Evolutionary conservation across 495 filamentous ascomycete species (phyloP), one percentile per base, ranked within the genome.

Genomic region (Immersiella caudata): DNA sequence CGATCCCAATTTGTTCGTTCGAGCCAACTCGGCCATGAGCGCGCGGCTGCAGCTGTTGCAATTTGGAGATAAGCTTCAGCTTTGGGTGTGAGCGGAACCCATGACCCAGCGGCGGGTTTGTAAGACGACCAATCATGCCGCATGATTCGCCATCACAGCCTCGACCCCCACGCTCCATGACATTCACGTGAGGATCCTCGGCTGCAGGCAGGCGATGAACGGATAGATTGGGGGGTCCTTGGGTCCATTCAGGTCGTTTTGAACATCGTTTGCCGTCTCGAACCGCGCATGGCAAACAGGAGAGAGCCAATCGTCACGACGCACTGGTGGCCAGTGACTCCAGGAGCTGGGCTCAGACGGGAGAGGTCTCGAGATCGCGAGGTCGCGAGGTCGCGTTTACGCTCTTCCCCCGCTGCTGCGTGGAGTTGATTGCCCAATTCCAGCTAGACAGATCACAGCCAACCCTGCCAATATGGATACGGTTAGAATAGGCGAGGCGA

Each of bases 161-260:
- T 29, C 21, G 40, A 60, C 64, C 64, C 64, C 64, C 64, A 57
- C 64, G 64, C 64, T 22, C 22, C 22, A n/a, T 22, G 12, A 18
- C 50, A 27, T 56, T 66, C 64, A 66, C 64, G 64, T 66, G 64
- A 66, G 56, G 52, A 60, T 59, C 55, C 40, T 51, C 18, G 33
- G 18, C 64, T 66, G 64, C 64, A 66, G 64, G 64, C 20, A 46
- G 11, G 29, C 2, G 36, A 57, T 51, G 36, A 20, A 27, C 16
- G 25, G 57, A 40, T 29, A 33, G n/a, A 8, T 6, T 40, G 27
- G n/a, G 62, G 54, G 27, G 12, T 59, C 40, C 40, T 46, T 18
- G 40, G 40, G 56, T 12, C 18, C 18, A 9, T 59, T 6, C 2
- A 27, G 1, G 56, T 16, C 33, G 22, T 11, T 62, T 62, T 21